Percentiles rank a stretch among this genome's conserved stretches.
Conservation (phyloP, 1,139 yeast species). For the Hanseniaspora gamundiae region DNA sequence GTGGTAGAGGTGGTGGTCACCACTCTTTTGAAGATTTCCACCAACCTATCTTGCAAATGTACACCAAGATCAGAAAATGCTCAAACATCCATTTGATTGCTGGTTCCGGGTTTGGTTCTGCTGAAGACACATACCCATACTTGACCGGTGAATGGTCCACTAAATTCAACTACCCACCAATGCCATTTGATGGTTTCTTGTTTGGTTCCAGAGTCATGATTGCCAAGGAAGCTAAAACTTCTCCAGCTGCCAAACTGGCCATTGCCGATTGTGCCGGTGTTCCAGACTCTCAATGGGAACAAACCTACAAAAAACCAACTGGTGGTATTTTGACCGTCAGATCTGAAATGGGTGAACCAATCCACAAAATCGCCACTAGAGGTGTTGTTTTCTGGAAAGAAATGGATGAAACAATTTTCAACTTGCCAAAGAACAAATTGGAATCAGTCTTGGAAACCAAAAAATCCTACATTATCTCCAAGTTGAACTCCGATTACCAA, state of each 20-base stretch:
- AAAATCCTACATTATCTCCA: constrained; percentile 74
- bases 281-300: constrained; percentile 80
- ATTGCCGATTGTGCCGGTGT: constrained; percentile 89
- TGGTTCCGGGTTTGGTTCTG: constrained; percentile 97
- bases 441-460: constrained; percentile 70
- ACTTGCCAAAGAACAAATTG: constrained; percentile 80
- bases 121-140: constrained; percentile 93
- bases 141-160: constrained; percentile 94
- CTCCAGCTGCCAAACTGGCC: constrained; percentile 86
- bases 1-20: constrained; percentile 99
- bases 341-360: constrained; percentile 99
- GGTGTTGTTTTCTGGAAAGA: constrained; percentile 97
- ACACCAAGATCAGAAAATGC: constrained; percentile 86
- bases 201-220: constrained; percentile 97
- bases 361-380: constrained; percentile 95
- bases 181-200: constrained; percentile 97
- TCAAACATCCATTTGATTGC: constrained; percentile 82
- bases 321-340: constrained; percentile 95
- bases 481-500: constrained; percentile 87
- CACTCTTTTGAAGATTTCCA: constrained; percentile 99
- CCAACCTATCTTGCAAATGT: constrained; percentile 92
- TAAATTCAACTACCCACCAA: constrained; percentile 79
- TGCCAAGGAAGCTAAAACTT: constrained; percentile 90
- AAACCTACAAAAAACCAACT: constrained; percentile 85
- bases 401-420: constrained; percentile 85